Evolutionary conservation across 2,329 filamentous ascomycete genomes (phyloP).

Genomic region (Dactylonectria estremocensis): DNA sequence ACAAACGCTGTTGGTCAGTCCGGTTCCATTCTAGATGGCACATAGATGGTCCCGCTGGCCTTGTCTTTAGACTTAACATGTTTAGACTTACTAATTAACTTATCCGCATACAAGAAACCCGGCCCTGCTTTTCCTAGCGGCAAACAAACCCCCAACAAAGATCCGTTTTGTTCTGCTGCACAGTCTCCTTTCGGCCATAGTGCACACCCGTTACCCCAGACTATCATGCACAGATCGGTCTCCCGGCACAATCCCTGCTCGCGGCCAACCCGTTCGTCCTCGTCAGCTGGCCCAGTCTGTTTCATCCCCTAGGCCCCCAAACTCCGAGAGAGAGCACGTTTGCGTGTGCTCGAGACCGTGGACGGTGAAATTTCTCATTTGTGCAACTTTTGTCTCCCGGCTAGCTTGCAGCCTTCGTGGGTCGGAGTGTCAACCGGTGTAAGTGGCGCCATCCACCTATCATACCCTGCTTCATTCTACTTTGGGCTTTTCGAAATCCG

Average conservation of each 20-base stretch:
- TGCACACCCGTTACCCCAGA: neutral
- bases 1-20: too few species aligned
- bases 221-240: neutral
- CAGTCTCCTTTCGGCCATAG: neutral
- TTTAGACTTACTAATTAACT: neutral
- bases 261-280: neutral
- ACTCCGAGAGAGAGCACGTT: neutral
- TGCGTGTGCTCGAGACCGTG: neutral
- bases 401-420: too few species aligned
- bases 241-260: neutral
- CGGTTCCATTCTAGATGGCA: too few species aligned
- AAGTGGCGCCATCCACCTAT: slow-evolving; percentile 20
- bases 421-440: neutral
- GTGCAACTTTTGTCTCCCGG: slow-evolving; percentile 28
- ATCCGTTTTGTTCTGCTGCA: neutral
- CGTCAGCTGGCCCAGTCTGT: slow-evolving; percentile 3
- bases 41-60: too few species aligned
- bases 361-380: slow-evolving; percentile 41
- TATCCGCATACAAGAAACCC: neutral
- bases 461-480: neutral
- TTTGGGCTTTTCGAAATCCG: neutral
- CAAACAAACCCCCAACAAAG: neutral
- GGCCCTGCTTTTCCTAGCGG: neutral
- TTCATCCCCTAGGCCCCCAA: slow-evolving; percentile 2
- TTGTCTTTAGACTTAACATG: neutral